These are phyloP conservation scores for Ichthyophthirius multifiliis DNA, from an alignment of 169 alveolate genomes.

Conservation along the genomic window DNA sequence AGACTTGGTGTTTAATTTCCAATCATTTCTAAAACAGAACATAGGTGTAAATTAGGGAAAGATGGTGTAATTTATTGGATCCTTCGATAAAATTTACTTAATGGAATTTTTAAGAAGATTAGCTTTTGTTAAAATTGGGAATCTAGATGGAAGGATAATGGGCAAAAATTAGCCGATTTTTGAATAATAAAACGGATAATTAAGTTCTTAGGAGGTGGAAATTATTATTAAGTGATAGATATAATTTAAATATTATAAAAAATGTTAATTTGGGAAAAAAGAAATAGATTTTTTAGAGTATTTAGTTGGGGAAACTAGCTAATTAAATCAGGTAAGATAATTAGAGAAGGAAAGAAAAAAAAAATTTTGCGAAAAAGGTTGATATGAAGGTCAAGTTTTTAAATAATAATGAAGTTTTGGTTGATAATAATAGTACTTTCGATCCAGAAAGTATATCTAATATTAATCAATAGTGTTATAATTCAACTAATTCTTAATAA, in stretches of 20 bases:
- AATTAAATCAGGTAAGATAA: background rate
- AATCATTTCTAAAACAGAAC: conserved; percentile 34
- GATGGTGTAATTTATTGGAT: conserved; percentile 43
- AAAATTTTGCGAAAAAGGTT: background rate
- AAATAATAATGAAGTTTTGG: no score
- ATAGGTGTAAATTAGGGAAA: conserved; percentile 34
- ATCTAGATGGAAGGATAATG: background rate
- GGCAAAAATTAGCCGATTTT: background rate
- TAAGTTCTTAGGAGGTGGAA: conserved; percentile 1
- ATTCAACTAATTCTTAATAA: no score
- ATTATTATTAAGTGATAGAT: background rate
- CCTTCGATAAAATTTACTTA: conserved; percentile 15
- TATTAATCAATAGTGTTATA: no score
- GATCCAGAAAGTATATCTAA: no score
- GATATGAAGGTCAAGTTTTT: no score
- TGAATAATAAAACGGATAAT: conserved; percentile 12
- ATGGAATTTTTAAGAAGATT: conserved; percentile 31
- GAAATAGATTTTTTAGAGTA: background rate
- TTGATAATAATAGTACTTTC: no score
- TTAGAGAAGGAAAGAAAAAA: background rate
- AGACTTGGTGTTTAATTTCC: background rate
- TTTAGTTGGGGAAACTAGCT: background rate
- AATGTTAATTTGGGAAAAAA: background rate
- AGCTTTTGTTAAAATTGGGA: background rate
- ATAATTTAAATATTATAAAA: background rate